A percentile compares a stretch with the other conserved stretches of the same genome.
These are phyloP conservation scores for Suillus luteus DNA, from an alignment of 768 basidiomycete species.

Conservation along the genomic window DNA sequence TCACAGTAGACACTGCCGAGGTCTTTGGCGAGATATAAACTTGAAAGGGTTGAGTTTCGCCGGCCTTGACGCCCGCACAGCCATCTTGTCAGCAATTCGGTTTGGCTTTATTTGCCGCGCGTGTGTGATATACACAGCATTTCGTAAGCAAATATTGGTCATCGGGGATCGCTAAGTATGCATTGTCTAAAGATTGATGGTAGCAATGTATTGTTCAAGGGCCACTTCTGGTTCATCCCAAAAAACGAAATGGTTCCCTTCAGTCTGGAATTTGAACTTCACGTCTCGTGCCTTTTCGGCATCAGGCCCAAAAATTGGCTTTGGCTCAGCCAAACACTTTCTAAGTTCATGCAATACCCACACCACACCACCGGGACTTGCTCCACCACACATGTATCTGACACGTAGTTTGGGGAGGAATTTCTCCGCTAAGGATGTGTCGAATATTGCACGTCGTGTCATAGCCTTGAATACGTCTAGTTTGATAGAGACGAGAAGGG, in stretches of 20 bases:
- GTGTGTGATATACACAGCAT: neutral
- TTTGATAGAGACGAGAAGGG: neutral
- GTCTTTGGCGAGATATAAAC: neutral
- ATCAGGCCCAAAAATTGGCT: neutral
- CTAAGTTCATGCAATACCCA: constrained; percentile 7
- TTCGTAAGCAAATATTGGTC: neutral
- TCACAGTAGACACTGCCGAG: neutral
- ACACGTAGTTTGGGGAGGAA: constrained; percentile 11
- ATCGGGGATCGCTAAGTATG: neutral
- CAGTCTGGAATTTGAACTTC: neutral
- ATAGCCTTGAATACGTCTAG: neutral
- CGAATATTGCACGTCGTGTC: constrained; percentile 14
- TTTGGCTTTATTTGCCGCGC: constrained; percentile 9
- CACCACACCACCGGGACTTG: constrained; percentile 3
- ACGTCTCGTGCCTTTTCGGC: neutral
- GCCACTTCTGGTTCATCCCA: constrained; percentile 1
- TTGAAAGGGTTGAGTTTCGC: neutral
- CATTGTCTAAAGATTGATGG: neutral
- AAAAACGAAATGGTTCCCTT: neutral
- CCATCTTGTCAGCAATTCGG: neutral
- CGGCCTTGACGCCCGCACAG: constrained; percentile 9
- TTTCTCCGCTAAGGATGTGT: constrained; percentile 8
- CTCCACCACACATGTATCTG: constrained; percentile 10
- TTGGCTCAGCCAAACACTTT: constrained; percentile 1
- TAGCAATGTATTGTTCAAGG: neutral